phyloP scores from a whole-genome alignment of 192 early-diverging fungal genomes.

The Coemansia sp. region DNA sequence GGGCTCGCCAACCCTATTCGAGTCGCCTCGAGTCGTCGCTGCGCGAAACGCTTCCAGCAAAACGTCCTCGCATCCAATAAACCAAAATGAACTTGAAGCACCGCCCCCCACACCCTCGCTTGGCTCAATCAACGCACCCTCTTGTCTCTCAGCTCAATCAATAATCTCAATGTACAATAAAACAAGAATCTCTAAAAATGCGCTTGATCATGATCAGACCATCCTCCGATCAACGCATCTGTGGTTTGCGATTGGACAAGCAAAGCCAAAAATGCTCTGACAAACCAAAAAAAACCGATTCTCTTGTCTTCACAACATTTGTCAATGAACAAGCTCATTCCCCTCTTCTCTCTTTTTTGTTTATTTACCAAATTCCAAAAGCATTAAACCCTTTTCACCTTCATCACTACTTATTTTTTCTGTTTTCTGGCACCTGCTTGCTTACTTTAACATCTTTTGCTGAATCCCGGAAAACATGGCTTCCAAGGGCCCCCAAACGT shows the following conservation, averaged over 20 bases:
- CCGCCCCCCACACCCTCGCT: not conserved
- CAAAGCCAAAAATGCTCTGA: too few relatives aligned
- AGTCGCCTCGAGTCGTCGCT: slow-evolving; percentile 34
- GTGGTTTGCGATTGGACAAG: too few relatives aligned
- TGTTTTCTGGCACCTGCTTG: not conserved
- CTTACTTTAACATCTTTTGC: not conserved
- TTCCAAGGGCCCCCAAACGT: slow-evolving; percentile 30
- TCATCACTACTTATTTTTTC: not conserved
- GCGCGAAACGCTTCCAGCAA: slow-evolving; percentile 37
- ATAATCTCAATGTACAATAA: not conserved
- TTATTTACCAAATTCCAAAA: not conserved
- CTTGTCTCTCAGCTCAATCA: too few relatives aligned
- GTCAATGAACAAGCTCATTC: too few relatives aligned
- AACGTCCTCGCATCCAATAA: slow-evolving; percentile 22
- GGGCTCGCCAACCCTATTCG: slow-evolving; percentile 6
- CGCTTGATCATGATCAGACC: too few relatives aligned
- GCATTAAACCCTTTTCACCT: not conserved
- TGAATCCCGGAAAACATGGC: slow-evolving; percentile 21
- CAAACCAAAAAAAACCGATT: too few relatives aligned
- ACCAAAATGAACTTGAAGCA: not conserved
- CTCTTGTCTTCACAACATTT: too few relatives aligned
- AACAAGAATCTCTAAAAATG: too few relatives aligned
- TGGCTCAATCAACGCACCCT: too few relatives aligned
- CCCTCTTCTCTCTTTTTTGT: too few relatives aligned
- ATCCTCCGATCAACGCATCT: too few relatives aligned